These are phyloP conservation scores for Aspergillus neotritici DNA, from an alignment of 2,329 filamentous ascomycete species.

Conservation along the genomic window DNA sequence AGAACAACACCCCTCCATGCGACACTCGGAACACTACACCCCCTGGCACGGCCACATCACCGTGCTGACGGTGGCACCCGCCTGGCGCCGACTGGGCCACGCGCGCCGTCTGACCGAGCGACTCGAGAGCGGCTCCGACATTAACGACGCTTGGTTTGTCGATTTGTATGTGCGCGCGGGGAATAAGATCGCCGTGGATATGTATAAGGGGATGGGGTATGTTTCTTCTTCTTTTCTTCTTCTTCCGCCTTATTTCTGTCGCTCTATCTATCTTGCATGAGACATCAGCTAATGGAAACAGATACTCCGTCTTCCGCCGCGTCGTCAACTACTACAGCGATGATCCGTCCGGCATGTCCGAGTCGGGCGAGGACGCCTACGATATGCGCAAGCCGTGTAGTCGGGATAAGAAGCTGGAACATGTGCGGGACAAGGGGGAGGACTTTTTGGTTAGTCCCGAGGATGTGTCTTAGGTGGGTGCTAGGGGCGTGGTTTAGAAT, in stretches of 20 bases:
- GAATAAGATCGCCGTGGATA: constrained; percentile 77
- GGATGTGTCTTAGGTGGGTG: constrained; percentile 59
- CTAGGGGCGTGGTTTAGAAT: no score
- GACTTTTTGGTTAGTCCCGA: constrained; percentile 69
- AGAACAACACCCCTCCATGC: constrained; percentile 69
- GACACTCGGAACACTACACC: constrained; percentile 80
- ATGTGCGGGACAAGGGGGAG: constrained; percentile 76
- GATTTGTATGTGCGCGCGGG: constrained; percentile 89
- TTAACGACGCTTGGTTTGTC: constrained; percentile 85
- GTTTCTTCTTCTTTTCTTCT: constrained; percentile 18
- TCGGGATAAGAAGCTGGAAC: constrained; percentile 68
- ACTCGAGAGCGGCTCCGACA: constrained; percentile 75
- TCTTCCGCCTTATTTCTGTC: not conserved
- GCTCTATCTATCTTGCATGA: not conserved
- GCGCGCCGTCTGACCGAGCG: constrained; percentile 76
- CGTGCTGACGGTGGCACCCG: constrained; percentile 83
- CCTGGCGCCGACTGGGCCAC: constrained; percentile 77
- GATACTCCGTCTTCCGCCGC: constrained; percentile 76
- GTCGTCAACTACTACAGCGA: constrained; percentile 93
- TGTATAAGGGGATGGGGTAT: constrained; percentile 84
- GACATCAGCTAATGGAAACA: constrained; percentile 16
- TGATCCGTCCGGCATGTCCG: constrained; percentile 58
- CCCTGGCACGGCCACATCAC: constrained; percentile 99
- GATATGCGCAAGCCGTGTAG: constrained; percentile 93
- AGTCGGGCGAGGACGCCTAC: constrained; percentile 73